These are phyloP conservation scores for Neopestalotiopsis sp. DNA, from an alignment of 2,329 filamentous ascomycete species.

Conservation along the genomic window DNA sequence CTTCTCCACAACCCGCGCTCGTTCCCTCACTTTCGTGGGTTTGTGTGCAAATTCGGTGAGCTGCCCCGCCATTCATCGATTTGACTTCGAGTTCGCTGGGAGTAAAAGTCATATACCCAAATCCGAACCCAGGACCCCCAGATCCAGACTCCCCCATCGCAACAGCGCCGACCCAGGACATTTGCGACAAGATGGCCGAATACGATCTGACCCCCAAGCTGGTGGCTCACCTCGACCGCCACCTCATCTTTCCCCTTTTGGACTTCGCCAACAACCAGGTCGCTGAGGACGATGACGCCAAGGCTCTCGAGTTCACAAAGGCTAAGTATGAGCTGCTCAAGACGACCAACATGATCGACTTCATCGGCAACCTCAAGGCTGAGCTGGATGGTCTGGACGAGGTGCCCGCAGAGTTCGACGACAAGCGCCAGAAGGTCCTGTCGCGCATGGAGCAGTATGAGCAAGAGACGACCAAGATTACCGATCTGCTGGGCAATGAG, in stretches of 20 bases:
- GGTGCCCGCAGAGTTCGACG: conserved; percentile 82
- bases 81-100: neutral
- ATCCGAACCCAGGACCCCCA: neutral
- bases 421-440: conserved; percentile 89
- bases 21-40: conserved; percentile 3
- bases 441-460: conserved; percentile 81
- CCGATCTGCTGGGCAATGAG: conserved; percentile 83
- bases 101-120: conserved; percentile 1
- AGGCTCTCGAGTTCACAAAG: conserved; percentile 74
- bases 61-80: conserved; percentile 16
- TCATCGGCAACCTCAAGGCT: conserved; percentile 89
- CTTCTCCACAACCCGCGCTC: conserved; percentile 15
- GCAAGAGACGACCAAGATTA: conserved; percentile 87
- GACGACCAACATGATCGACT: conserved; percentile 99
- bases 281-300: conserved; percentile 68
- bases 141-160: neutral
- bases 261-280: conserved; percentile 88
- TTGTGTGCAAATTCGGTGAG: conserved; percentile 17
- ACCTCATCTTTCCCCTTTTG: conserved; percentile 94
- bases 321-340: conserved; percentile 94
- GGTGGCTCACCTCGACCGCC: conserved; percentile 90
- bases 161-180: neutral
- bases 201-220: conserved; percentile 87
- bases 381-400: conserved; percentile 83
- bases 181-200: conserved; percentile 60